Evolutionary conservation across 2,329 filamentous ascomycete genomes (phyloP).

Genomic region (Apiospora saccharicola): DNA sequence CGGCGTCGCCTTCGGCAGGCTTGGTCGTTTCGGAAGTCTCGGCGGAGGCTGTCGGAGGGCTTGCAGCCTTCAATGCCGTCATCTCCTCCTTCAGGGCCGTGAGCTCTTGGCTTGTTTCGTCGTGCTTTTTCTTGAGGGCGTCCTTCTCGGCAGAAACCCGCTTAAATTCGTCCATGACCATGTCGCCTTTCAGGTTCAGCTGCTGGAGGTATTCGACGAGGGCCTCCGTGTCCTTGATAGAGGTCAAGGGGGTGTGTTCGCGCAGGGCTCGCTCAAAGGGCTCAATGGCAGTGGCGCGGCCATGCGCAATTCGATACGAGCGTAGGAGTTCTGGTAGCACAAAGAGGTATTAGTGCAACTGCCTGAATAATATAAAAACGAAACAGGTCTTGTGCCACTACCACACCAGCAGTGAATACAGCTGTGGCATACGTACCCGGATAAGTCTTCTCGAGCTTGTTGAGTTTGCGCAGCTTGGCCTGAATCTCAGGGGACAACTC

Average conservation of each 20-base stretch:
- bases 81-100: slow-evolving; percentile 71
- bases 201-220: slow-evolving; percentile 91
- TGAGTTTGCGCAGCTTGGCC: slow-evolving; percentile 81
- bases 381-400: slow-evolving; percentile 5
- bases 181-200: slow-evolving; percentile 83
- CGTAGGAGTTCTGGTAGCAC: slow-evolving; percentile 75
- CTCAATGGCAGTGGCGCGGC: slow-evolving; percentile 85
- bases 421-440: slow-evolving; percentile 64
- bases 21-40: slow-evolving; percentile 27
- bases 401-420: background rate
- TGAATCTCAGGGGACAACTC: slow-evolving; percentile 79
- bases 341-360: background rate
- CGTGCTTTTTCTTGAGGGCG: slow-evolving; percentile 76
- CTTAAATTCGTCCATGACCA: slow-evolving; percentile 94
- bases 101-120: slow-evolving; percentile 71
- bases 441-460: slow-evolving; percentile 88
- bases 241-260: slow-evolving; percentile 90
- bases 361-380: background rate
- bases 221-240: slow-evolving; percentile 84
- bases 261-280: slow-evolving; percentile 90
- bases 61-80: slow-evolving; percentile 51
- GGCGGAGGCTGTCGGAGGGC: slow-evolving; percentile 36
- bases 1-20: slow-evolving; percentile 42
- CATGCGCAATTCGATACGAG: slow-evolving; percentile 91
- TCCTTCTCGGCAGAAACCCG: slow-evolving; percentile 84